phyloP scores from a whole-genome alignment of 2,329 filamentous ascomycete species.

The Aspergillus texensis region DNA sequence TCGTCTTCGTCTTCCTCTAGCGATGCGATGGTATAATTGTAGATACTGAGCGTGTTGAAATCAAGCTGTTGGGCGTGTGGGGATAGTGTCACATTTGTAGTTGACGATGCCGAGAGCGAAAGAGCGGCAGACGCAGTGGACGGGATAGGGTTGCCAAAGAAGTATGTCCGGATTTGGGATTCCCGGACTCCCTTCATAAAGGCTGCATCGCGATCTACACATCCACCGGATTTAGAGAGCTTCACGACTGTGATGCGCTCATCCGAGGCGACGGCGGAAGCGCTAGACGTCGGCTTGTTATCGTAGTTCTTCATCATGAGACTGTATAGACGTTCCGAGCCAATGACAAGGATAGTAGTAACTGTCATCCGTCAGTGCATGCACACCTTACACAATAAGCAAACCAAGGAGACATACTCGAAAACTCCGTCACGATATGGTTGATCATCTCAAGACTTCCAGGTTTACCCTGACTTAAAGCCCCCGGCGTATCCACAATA shows the following conservation, averaged over 20 bases:
- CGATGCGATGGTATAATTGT: conserved; percentile 65
- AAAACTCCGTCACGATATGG: conserved; percentile 73
- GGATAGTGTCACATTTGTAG: conserved; percentile 70
- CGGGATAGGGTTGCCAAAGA: conserved; percentile 72
- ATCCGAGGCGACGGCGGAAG: conserved; percentile 52
- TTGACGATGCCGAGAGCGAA: conserved; percentile 37
- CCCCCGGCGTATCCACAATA: conserved; percentile 80
- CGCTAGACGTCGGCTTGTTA: conserved; percentile 49
- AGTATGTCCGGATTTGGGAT: conserved; percentile 84
- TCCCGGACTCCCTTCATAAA: conserved; percentile 77
- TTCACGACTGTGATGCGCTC: conserved; percentile 75
- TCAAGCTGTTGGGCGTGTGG: conserved; percentile 86
- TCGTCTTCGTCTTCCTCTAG: conserved; percentile 55
- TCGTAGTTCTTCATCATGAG: conserved; percentile 73
- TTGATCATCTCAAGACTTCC: conserved; percentile 74
- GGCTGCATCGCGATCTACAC: conserved; percentile 71
- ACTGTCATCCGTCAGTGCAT: conserved; percentile 49
- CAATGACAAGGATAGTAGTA: conserved; percentile 79
- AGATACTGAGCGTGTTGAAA: conserved; percentile 74
- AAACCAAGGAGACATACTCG: conserved; percentile 50
- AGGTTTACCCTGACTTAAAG: conserved; percentile 65
- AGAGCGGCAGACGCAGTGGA: conserved; percentile 40
- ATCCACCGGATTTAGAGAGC: conserved; percentile 83
- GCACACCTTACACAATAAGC: not conserved
- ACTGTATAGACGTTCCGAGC: conserved; percentile 73